These are phyloP conservation scores for Helenozyma baotianmanensis DNA, from an alignment of 805 yeast species.

Conservation along the genomic window DNA sequence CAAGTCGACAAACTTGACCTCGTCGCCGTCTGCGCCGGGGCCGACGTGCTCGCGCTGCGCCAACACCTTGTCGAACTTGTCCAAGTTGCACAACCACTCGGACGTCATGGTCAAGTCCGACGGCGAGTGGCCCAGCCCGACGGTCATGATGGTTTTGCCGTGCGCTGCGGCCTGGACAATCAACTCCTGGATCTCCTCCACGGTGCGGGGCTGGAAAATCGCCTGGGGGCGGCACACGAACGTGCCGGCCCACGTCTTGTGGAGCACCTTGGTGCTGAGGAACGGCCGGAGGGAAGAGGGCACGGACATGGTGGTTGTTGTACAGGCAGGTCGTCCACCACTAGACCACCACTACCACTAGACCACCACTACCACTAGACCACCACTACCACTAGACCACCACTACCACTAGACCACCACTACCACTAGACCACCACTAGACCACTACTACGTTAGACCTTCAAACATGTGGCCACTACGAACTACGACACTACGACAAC, in stretches of 20 bases:
- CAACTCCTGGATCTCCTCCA: conserved; percentile 65
- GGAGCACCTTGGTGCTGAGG: conserved; percentile 41
- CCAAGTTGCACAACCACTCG: conserved; percentile 87
- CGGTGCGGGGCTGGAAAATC: conserved; percentile 68
- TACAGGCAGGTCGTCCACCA: too few species aligned
- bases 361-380: too few species aligned
- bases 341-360: too few species aligned
- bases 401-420: too few species aligned
- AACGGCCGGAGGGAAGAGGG: conserved; percentile 32
- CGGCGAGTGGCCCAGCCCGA: conserved; percentile 96
- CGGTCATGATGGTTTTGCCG: conserved; percentile 68
- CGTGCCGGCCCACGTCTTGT: conserved; percentile 88
- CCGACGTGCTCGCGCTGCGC: conserved; percentile 43
- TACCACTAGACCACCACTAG: too few species aligned
- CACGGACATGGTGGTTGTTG: conserved; percentile 23
- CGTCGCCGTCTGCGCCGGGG: conserved; percentile 22
- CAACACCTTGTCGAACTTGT: conserved; percentile 60
- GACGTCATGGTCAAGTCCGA: conserved; percentile 82
- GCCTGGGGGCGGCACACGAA: conserved; percentile 71
- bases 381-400: too few species aligned
- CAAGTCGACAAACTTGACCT: conserved; percentile 73
- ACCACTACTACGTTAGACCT: too few species aligned
- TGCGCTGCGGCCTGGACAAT: conserved; percentile 59
- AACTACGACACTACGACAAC: too few species aligned
- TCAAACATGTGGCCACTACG: too few species aligned